Evolutionary conservation across 176 grass and related monocot species (phyloP), one percentile per base, ranked within the genome.

Genomic region (Ensete ventricosum): DNA sequence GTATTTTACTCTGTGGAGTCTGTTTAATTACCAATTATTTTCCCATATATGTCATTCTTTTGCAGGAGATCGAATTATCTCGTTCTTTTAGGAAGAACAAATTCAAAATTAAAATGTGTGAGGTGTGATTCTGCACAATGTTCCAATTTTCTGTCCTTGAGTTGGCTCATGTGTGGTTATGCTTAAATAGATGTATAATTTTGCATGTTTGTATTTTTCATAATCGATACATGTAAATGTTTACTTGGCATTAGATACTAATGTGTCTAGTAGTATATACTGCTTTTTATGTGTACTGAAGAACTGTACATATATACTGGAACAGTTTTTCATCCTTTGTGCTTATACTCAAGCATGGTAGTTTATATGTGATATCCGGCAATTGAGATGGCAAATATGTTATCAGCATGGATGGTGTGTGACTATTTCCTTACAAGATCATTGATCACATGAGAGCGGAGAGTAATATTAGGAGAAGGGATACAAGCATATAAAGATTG

Each of bases 41-140:
- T 62, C 11, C 51, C 19, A 50, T 52, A 48, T 21, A 70, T 70
- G 67, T 11, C 8, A 12, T 26, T 71, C 3, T 73, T 73, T 73
- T 82, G 80, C 82, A 98, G 94, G 94, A 98, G 78, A 93, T 91
- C 77, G 88, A 98, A 78, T 76, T 98, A 62, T 90, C 86, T 27
- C 84, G 73, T 54, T 79, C 85, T 82, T 80, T 89, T 74, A 89
- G 94, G 86, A 76, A 91, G 82, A 93, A 82, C 82, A 93, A 98
- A 87, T 85, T 93, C 62, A 93, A 85, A 89, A 93, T 93, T 69
- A 93, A 86, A 74, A 80, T 98, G 25, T 93, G 90, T 11, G 82
- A 93, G 95, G 95, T 98, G 74, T 14, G 43, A 9, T 67, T 14
- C 27, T 51, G 67, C 34, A 51, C 24, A 20, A 13, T 67, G 34